Evolutionary conservation across 2,329 filamentous ascomycete genomes (phyloP).

Genomic region (Fusarium sp.): DNA sequence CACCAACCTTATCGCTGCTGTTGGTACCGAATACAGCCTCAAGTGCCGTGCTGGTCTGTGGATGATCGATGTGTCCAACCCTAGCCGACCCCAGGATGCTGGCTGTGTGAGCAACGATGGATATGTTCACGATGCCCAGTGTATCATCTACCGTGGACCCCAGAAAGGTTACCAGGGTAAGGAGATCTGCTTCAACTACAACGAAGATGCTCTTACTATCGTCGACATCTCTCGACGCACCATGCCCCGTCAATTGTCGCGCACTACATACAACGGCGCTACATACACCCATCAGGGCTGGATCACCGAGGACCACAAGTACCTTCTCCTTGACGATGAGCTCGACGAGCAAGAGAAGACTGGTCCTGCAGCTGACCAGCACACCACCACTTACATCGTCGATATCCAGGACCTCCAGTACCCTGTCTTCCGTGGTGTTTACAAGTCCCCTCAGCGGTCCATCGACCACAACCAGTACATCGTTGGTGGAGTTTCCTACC

Average conservation of each 20-base stretch:
- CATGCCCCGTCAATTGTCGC: constrained; percentile 12
- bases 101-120: constrained; percentile 1
- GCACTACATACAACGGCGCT: constrained; percentile 12
- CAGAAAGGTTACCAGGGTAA: constrained; percentile 4
- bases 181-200: constrained; percentile 20
- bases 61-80: constrained; percentile 16
- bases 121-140: constrained; percentile 13
- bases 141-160: constrained; percentile 6
- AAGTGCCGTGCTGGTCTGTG: constrained; percentile 13
- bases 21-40: constrained; percentile 1
- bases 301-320: constrained; percentile 57
- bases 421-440: constrained; percentile 47
- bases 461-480: constrained; percentile 18
- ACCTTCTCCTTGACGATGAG: constrained; percentile 63
- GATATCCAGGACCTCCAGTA: constrained; percentile 55
- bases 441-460: constrained; percentile 16
- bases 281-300: constrained; percentile 61
- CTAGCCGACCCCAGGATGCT: not conserved
- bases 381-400: constrained; percentile 62
- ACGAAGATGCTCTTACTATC: constrained; percentile 11
- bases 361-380: constrained; percentile 52
- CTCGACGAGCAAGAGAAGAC: constrained; percentile 60
- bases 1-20: not conserved
- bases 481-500: constrained; percentile 4
- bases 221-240: constrained; percentile 12